These are phyloP conservation scores for Phytophthora crassamura DNA, from an alignment of 352 stramenopile species.

Conservation along the genomic window DNA sequence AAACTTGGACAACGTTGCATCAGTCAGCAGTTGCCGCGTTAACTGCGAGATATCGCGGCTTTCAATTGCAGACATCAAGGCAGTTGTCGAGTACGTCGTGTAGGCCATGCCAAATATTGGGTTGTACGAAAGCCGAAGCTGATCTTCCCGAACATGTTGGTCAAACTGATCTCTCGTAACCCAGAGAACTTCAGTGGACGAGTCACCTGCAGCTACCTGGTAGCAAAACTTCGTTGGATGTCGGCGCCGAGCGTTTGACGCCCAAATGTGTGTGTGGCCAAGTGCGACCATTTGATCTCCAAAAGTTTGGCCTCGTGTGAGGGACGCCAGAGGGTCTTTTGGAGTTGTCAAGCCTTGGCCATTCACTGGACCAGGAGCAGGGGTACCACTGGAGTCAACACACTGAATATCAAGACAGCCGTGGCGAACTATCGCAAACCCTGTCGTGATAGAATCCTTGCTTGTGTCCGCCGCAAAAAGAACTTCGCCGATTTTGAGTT, in stretches of 20 bases:
- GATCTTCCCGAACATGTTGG: conserved; percentile 47
- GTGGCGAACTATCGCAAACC: conserved; percentile 46
- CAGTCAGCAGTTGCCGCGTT: conserved; percentile 38
- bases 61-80: conserved; percentile 17
- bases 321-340: conserved; percentile 29
- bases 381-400: conserved; percentile 20
- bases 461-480: conserved; percentile 18
- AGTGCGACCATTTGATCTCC: conserved; percentile 68
- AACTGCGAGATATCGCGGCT: conserved; percentile 35
- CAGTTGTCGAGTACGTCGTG: background rate
- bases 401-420: conserved; percentile 61
- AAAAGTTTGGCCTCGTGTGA: conserved; percentile 53
- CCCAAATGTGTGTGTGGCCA: conserved; percentile 39
- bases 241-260: conserved; percentile 12
- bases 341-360: background rate
- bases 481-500: conserved; percentile 25
- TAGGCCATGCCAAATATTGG: conserved; percentile 22
- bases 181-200: conserved; percentile 55
- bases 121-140: conserved; percentile 47
- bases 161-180: conserved; percentile 47
- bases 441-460: conserved; percentile 8
- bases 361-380: background rate
- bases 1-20: conserved; percentile 43
- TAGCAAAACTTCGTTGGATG: conserved; percentile 24
- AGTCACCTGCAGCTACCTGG: conserved; percentile 45